phyloP scores from a whole-genome alignment of 371 early-diverging fungal species.

The Dinochytrium kinnereticum region DNA sequence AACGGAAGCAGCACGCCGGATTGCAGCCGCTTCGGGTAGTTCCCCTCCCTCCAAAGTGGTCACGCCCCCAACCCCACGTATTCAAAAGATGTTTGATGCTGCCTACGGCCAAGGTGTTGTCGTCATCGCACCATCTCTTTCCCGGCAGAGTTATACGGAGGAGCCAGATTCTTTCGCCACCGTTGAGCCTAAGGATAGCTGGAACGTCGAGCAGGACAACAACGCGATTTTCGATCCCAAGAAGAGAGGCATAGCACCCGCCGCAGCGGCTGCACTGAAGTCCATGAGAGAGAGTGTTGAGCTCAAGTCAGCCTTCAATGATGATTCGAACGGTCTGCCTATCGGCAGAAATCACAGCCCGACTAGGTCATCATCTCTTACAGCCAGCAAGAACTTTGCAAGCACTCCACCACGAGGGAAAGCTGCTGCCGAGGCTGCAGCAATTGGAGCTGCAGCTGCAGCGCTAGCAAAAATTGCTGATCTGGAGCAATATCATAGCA shows the following conservation, averaged over 20 bases:
- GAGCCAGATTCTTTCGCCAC: neutral
- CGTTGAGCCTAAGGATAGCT: neutral
- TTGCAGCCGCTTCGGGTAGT: constrained; percentile 1
- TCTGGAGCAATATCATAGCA: neutral
- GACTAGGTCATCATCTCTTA: neutral
- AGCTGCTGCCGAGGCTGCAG: constrained; percentile 13
- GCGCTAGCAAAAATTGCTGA: constrained; percentile 17
- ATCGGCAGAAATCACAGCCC: neutral
- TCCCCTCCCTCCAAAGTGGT: constrained; percentile 4
- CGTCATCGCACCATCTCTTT: constrained; percentile 19
- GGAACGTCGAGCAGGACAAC: neutral
- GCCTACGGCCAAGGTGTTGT: constrained; percentile 39
- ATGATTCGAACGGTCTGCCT: neutral
- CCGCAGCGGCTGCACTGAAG: constrained; percentile 18
- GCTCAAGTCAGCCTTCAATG: neutral
- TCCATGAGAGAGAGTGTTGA: constrained; percentile 11
- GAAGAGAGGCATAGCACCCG: constrained; percentile 15
- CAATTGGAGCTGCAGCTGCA: constrained; percentile 16
- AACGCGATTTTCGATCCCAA: constrained; percentile 7
- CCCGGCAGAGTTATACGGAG: constrained; percentile 3
- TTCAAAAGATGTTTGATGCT: constrained; percentile 38
- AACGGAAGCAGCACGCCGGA: constrained; percentile 22
- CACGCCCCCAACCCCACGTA: constrained; percentile 30
- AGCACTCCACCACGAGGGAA: constrained; percentile 15
- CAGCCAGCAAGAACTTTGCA: neutral